phyloP scores from a whole-genome alignment of 495 filamentous ascomycete genomes.

The Trichoderma parareesei region DNA sequence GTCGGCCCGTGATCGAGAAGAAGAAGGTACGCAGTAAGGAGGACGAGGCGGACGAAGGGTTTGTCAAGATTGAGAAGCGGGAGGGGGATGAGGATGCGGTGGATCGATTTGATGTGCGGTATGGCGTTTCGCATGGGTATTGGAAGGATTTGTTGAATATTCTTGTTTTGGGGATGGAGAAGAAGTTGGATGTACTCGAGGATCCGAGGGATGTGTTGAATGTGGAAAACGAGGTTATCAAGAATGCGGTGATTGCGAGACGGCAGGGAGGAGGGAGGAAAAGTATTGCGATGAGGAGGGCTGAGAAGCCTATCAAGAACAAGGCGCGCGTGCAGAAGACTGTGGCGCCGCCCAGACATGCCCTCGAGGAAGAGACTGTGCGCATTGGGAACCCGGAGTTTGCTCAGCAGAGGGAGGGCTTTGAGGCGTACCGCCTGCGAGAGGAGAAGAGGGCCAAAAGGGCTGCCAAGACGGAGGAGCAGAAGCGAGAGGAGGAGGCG shows the following conservation, averaged over 20 bases:
- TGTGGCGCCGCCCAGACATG: too few relatives aligned
- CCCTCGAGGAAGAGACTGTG: too few relatives aligned
- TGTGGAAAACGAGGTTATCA: conserved; percentile 15
- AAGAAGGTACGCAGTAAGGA: conserved; percentile 24
- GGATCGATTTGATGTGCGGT: conserved; percentile 26
- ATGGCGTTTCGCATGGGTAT: conserved; percentile 41
- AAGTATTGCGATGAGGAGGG: background rate
- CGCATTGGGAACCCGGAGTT: too few relatives aligned
- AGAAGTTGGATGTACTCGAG: conserved; percentile 23
- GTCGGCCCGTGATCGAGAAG: conserved; percentile 36
- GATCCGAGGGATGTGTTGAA: conserved; percentile 27
- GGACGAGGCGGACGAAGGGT: conserved; percentile 15
- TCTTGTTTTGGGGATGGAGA: conserved; percentile 31
- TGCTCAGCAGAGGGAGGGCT: too few relatives aligned
- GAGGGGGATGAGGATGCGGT: conserved; percentile 15
- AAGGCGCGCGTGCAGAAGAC: background rate
- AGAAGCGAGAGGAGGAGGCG: conserved; percentile 9
- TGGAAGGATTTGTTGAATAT: conserved; percentile 45
- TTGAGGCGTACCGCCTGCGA: background rate
- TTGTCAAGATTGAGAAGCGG: conserved; percentile 21
- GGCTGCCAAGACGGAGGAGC: background rate
- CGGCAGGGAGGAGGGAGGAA: background rate
- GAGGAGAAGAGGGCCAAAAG: background rate
- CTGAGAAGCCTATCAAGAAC: background rate
- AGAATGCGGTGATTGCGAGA: conserved; percentile 3